phyloP scores from a whole-genome alignment of 768 basidiomycete species.

The Tricholoma bakamatsutake region DNA sequence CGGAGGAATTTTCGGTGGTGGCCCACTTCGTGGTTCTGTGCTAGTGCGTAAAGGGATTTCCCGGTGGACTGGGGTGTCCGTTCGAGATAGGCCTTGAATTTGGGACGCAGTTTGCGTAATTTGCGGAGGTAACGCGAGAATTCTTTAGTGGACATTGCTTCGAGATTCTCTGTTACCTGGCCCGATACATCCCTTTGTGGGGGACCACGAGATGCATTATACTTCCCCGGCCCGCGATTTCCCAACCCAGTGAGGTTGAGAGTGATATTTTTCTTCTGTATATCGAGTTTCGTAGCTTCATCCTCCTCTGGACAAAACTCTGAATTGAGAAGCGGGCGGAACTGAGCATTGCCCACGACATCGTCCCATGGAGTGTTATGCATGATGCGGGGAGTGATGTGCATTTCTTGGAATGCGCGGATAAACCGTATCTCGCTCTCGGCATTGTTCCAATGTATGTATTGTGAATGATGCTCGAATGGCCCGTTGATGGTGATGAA shows the following conservation, averaged over 20 bases:
- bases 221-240: constrained; percentile 19
- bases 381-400: constrained; percentile 27
- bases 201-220: constrained; percentile 17
- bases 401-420: constrained; percentile 60
- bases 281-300: constrained; percentile 7
- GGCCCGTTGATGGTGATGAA: constrained; percentile 54
- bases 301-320: constrained; percentile 34
- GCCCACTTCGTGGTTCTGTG: constrained; percentile 13
- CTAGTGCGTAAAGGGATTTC: constrained; percentile 19
- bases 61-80: constrained; percentile 12
- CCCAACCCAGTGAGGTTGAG: constrained; percentile 17
- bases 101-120: constrained; percentile 48
- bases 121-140: constrained; percentile 57
- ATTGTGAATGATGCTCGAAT: constrained; percentile 69
- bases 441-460: constrained; percentile 71
- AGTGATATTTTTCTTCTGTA: constrained; percentile 1
- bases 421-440: constrained; percentile 65
- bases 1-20: constrained; percentile 36
- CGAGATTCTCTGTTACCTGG: constrained; percentile 42
- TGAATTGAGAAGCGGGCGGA: constrained; percentile 38
- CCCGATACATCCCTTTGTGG: neutral
- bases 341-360: constrained; percentile 30
- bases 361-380: constrained; percentile 30
- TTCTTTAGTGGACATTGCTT: constrained; percentile 52
- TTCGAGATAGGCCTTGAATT: constrained; percentile 45